Evolutionary conservation across 2,329 filamentous ascomycete genomes (phyloP).

Genomic region (Epichloe festucae): DNA sequence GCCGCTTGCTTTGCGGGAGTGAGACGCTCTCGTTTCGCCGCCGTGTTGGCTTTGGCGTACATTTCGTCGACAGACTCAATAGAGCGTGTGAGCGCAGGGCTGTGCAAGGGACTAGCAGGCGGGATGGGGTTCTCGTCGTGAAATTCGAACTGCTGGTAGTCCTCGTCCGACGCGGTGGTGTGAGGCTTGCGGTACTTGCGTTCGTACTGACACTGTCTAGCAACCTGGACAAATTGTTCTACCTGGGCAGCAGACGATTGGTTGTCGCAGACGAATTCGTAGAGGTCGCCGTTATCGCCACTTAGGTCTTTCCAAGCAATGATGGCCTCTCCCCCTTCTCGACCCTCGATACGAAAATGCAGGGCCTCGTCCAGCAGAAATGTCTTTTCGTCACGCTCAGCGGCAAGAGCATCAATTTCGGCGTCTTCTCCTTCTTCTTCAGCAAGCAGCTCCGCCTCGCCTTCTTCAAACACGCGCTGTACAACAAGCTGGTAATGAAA

Average conservation of each 20-base stretch:
- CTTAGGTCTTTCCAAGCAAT: constrained; percentile 92
- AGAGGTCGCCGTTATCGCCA: constrained; percentile 88
- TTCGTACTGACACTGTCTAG: constrained; percentile 94
- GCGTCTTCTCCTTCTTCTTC: constrained; percentile 82
- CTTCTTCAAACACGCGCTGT: constrained; percentile 93
- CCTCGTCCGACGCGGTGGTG: constrained; percentile 66
- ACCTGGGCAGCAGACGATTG: constrained; percentile 59
- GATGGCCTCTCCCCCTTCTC: constrained; percentile 69
- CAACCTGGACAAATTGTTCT: constrained; percentile 66
- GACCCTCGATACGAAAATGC: constrained; percentile 72
- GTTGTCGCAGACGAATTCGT: constrained; percentile 88
- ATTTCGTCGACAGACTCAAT: constrained; percentile 46
- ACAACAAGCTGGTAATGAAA: constrained; percentile 96
- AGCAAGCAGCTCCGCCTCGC: constrained; percentile 79
- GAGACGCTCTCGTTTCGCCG: constrained; percentile 29
- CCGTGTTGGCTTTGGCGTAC: constrained; percentile 37
- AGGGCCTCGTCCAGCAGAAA: constrained; percentile 90
- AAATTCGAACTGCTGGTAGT: constrained; percentile 76
- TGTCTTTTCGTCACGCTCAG: constrained; percentile 90
- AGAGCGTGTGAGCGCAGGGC: constrained; percentile 40
- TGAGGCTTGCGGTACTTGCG: constrained; percentile 76
- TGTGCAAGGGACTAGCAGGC: constrained; percentile 48
- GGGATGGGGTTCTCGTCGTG: constrained; percentile 49
- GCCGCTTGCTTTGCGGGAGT: constrained; percentile 17
- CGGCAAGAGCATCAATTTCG: constrained; percentile 56